Evolutionary conservation across 805 yeast genomes (phyloP), one percentile per base, ranked within the genome.

Genomic region (Starmerella gropengiesseri): DNA sequence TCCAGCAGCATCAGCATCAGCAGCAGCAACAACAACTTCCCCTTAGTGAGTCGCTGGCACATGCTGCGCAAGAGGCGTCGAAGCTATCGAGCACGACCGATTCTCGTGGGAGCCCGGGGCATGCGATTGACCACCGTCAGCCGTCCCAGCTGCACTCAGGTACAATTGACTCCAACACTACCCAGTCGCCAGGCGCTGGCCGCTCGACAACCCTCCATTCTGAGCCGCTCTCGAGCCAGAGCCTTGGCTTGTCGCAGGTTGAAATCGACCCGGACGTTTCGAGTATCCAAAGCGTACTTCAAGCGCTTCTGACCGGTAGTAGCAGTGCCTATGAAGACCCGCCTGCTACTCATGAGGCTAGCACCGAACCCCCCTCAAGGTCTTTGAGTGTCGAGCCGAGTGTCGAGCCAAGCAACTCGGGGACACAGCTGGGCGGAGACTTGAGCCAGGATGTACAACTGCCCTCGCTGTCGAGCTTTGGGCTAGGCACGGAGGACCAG

Each of bases 211-310:
- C 7, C 26, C 11, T 8, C 11, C 11, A 8, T 11, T 23, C n/a
- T n/a, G n/a, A n/a, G n/a, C n/a, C n/a, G n/a, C n/a, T 12, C 30
- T 27, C 6, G 30, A 27, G 6, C 13, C 30, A 27, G n/a, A 34
- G 28, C 9, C 37, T 34, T 5, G 37, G 37, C 3, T 16, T 34
- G 2, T 34, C 37, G 4, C 37, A 22, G 11, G 29, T 43, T 7
- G 22, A 37, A 6, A 35, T 49, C 7, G 52, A 49, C 27, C 45
- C 52, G 12, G 52, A 49, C n/a, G 52, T 49, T n/a, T 37, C 49
- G 18, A 41, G 45, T 17, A 49, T 49, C 12, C 46, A 50, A 13
- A 47, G 45, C 31, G 52, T 49, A 7, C 33, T 49, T 4, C 52
- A 49, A 18, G 31, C 46, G 14, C 43, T 49, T 27, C 32, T 49